Evolutionary conservation across 441 rosid species (phyloP), one percentile per base, ranked within the genome.

Genomic region (Gossypium gossypioides): DNA sequence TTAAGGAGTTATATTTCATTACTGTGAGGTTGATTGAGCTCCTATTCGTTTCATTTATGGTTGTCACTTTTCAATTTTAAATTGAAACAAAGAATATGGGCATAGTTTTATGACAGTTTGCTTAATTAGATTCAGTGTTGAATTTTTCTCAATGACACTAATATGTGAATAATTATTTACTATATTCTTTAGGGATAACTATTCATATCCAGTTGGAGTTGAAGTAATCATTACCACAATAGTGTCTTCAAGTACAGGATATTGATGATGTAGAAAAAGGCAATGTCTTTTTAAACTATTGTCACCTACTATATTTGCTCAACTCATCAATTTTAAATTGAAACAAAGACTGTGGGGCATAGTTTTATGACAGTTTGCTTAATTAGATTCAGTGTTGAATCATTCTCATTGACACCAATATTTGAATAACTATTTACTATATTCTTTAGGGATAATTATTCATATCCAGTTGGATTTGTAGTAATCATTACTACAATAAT

Each of bases 361-460:
- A 57, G 50, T 52, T 27, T 8, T 40, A 42, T 32, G 40, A 4
- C 34, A 12, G 27, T n/a, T 68, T 46, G 19, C 58, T 63, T 59
- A 55, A 40, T 42, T 77, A 67, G 57, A 67, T 32, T n/a, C n/a
- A n/a, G 58, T n/a, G 34, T 13, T 21, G 59, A 32, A 10, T 68
- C 15, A 9, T 52, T 68, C 72, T 68, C 25, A 27, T 24, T 24
- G 9, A 0, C 18, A 69, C 27, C 12, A 21, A 34, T 52, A 55
- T 7, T 32, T 16, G 0, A 2, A 52, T 55, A 16, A 52, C 29
- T 69, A 1, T 15, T 19, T 32, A 54, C 13, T 19, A 29, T 63
- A 18, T 18, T 15, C 22, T 68, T 52, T 3, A 52, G 72, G 6
- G 9, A 32, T 69, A 8, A 18, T 51, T 52, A 12, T 27, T 69